Base-by-base conservation (phyloP, 1,139 yeast genomes). In the Suhomyces maxii region DNA sequence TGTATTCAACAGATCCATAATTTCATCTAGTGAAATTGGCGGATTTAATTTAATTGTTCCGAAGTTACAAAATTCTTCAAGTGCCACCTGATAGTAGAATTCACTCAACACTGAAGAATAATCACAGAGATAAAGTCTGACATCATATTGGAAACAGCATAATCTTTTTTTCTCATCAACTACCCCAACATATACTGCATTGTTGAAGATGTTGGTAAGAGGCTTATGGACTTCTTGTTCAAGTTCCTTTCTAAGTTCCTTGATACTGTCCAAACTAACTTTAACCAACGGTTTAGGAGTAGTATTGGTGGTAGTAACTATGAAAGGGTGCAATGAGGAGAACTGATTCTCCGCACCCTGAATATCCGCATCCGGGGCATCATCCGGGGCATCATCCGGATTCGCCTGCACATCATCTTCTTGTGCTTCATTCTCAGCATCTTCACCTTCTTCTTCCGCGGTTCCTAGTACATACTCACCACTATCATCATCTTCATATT, bases 131-230 rank as follows among this genome's bases (percentile, higher is more conserved):
- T 79, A 86, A 32, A 93, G 70, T 48, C 82, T 82, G 9, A 91
- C 86, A 52, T 86, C 96, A 58, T 83, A 80, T 60, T 95, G 99
- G 44, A 93, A 74, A 25, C 97, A 87, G 12, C 87, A 84, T 13
- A 93, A 67, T 35, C 98, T 71, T 52, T 82, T 77, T 5, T 65
- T 60, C 26, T 78, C 79, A 61, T 91, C 98, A 1, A 89, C 93
- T 6, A 93, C 69, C 0, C 99, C 99, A 8, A 93, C 84, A 59
- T 79, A 89, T 0, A 85, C 81, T 44, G 87, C 80, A 48, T 86
- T 82, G 14, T 84, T 78, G 61, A 93, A 82, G 1, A 89, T 67
- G 37, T 80, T 78, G 0, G 96, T 85, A 28, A 93, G 64, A 6
- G 77, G 76, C 30, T 70, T 65, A 59, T 86, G 79, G 0, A 79